Conservation (phyloP, 306 rosid species). For the Cucurbita ficifolia region DNA sequence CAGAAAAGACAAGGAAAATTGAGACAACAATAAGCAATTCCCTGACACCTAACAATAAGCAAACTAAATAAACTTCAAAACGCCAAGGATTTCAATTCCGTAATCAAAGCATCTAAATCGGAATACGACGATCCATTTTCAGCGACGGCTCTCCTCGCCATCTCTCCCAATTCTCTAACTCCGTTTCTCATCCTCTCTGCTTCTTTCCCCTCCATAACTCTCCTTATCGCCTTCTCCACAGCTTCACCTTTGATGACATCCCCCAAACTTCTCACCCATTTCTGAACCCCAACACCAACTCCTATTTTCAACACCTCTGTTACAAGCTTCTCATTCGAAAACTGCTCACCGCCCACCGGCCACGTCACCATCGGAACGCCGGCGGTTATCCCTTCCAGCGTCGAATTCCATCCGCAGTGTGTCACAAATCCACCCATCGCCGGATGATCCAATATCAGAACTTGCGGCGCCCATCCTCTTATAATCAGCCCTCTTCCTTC, state of each 20-base stretch:
- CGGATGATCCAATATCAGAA: constrained; percentile 39
- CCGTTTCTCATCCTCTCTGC: constrained; percentile 30
- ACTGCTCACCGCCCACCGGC: constrained; percentile 69
- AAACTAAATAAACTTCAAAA: neutral
- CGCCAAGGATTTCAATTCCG: neutral
- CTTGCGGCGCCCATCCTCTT: constrained; percentile 34
- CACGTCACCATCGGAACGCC: constrained; percentile 60
- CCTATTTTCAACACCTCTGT: constrained; percentile 36
- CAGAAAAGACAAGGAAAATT: too few species aligned
- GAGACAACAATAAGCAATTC: too few species aligned
- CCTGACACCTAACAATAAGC: neutral
- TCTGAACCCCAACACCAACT: constrained; percentile 39
- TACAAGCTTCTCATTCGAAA: constrained; percentile 51
- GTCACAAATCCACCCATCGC: constrained; percentile 56
- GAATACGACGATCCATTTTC: constrained; percentile 12
- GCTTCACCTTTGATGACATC: constrained; percentile 26
- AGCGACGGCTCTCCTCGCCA: constrained; percentile 15
- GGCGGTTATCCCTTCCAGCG: constrained; percentile 34
- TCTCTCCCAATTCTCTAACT: constrained; percentile 16
- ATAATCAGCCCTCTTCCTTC: constrained; percentile 20
- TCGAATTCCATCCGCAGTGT: constrained; percentile 77
- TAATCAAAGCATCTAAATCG: neutral
- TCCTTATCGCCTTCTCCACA: constrained; percentile 35
- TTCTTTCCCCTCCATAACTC: constrained; percentile 36
- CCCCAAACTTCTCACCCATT: constrained; percentile 32